Evolutionary conservation across 352 stramenopile genomes (phyloP).

Genomic region (Peronospora tabacina): DNA sequence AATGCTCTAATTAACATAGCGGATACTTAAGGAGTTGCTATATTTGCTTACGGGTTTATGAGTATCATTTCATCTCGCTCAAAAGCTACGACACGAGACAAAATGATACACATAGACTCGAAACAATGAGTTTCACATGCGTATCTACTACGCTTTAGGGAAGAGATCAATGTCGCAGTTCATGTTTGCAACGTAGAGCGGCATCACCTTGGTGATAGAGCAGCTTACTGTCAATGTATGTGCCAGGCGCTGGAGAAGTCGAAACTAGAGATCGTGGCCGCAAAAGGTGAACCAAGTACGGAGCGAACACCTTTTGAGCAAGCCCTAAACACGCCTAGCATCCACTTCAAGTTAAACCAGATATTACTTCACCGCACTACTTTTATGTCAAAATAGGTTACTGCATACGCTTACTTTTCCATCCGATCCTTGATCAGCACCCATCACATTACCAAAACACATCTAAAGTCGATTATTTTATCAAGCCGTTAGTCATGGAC

Average conservation of each 20-base stretch:
- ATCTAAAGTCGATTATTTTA: not conserved
- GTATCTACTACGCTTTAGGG: conserved; percentile 34
- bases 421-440: conserved; percentile 29
- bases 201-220: conserved; percentile 34
- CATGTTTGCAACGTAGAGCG: conserved; percentile 29
- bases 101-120: conserved; percentile 5
- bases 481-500: conserved; percentile 40
- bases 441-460: conserved; percentile 17
- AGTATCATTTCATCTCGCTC: conserved; percentile 1
- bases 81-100: conserved; percentile 13
- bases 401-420: conserved; percentile 25
- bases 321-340: conserved; percentile 32
- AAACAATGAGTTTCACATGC: conserved; percentile 32
- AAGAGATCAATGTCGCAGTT: conserved; percentile 29
- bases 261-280: conserved; percentile 40
- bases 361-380: conserved; percentile 1
- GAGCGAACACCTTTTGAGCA: conserved; percentile 32
- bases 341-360: not conserved
- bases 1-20: too few species aligned
- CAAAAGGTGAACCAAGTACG: too few species aligned
- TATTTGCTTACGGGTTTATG: not conserved
- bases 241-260: conserved; percentile 53
- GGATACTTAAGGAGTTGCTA: not conserved
- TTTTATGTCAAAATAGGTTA: conserved; percentile 11
- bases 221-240: conserved; percentile 46